Conservation (phyloP, 2,329 filamentous ascomycete species). For the Diaporthe vaccinii region DNA sequence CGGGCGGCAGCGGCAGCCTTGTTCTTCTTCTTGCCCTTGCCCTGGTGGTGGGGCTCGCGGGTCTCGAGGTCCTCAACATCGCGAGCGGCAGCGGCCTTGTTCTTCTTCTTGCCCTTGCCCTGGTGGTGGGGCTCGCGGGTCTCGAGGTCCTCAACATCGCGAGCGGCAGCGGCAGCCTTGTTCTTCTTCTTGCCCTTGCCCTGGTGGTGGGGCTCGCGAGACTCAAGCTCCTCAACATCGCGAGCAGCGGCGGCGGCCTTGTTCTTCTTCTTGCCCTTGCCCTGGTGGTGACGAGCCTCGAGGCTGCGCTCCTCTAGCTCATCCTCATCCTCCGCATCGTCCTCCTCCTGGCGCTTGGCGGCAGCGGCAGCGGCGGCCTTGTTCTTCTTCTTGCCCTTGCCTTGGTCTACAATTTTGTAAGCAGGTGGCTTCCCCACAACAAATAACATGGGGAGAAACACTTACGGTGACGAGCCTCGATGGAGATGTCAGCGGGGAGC, state of each 20-base stretch:
- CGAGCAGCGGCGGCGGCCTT: constrained; percentile 18
- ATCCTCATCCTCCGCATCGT: constrained; percentile 14
- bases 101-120: constrained; percentile 35
- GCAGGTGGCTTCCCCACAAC: not conserved
- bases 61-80: constrained; percentile 19
- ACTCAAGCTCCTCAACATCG: constrained; percentile 34
- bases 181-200: constrained; percentile 44
- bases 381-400: constrained; percentile 39
- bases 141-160: constrained; percentile 38
- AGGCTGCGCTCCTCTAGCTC: constrained; percentile 26
- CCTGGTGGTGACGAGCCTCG: constrained; percentile 36
- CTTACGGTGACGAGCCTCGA: constrained; percentile 40
- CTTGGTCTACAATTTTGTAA: constrained; percentile 11
- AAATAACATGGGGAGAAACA: not conserved
- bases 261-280: constrained; percentile 38
- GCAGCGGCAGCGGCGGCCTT: constrained; percentile 8
- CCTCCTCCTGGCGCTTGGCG: constrained; percentile 17
- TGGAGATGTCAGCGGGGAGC: constrained; percentile 41
- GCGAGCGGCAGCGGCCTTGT: not conserved
- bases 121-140: constrained; percentile 44
- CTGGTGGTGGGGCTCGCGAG: constrained; percentile 38
- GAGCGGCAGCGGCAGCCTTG: not conserved
- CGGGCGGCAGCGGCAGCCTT: not conserved
- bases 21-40: constrained; percentile 37
- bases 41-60: constrained; percentile 42